Evolutionary conservation across 2,329 filamentous ascomycete species (phyloP), one percentile per base, ranked within the genome.

Genomic region (Fusarium camptoceras): DNA sequence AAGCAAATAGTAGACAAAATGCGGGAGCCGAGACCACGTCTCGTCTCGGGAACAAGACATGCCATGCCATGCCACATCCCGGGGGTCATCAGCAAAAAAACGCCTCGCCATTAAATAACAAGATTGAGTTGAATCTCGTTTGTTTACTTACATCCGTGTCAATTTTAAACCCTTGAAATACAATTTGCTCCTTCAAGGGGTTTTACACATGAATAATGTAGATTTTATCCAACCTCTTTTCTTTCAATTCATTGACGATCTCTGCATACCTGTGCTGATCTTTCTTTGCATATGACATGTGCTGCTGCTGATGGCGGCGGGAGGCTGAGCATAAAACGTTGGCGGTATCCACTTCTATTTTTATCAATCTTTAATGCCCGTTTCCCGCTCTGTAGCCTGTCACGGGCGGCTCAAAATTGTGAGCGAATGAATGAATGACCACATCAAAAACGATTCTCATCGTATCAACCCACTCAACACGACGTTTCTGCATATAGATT

Each of bases 321-420:
- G 64, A 71, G 68, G 68, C 68, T 62, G 60, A 69, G 68, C 65
- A 66, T 53, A 61, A 58, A 58, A 44, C 46, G 47, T 49, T 49
- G 14, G 18, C 16, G 34, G 44, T 25, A 22, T 30, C 57, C 55
- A 54, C 57, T 60, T 50, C 68, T 71, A 71, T 71, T 72, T 71
- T 69, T 72, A 72, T 72, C 53, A 31, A 20, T 37, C 20, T 50
- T 49, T 65, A 51, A 64, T 70, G 62, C 56, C 61, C 48, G 47
- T 24, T 50, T 50, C 30, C 48, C 48, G 24, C 37, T 14, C 41
- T 24, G 20, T 16, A 10, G 20, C 37, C 55, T 42, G 34, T 54
- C 24, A 68, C 31, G 20, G 42, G 67, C 57, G 63, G 64, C 68
- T 71, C 53, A 71, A 71, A 59, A 57, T 57, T 16, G 20, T 28